These are phyloP conservation scores for Lepidium africanum DNA, from an alignment of 345 rosid genomes.

Conservation along the genomic window DNA sequence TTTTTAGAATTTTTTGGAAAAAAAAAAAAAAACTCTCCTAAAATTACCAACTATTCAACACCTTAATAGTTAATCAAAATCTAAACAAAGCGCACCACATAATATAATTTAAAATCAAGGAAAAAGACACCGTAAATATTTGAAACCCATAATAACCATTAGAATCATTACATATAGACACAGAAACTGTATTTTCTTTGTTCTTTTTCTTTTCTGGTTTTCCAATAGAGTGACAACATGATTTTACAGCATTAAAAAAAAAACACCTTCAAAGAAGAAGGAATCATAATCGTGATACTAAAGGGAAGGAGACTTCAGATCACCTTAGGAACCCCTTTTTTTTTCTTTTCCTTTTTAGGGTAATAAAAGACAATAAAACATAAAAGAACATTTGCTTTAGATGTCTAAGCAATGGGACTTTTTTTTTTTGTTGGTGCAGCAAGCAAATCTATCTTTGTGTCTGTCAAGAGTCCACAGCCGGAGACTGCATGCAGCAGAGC, in stretches of 20 bases:
- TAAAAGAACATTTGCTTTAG: slow-evolving; percentile 30
- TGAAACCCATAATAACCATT: neutral
- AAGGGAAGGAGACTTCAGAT: slow-evolving; percentile 28
- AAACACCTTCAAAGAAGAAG: slow-evolving; percentile 35
- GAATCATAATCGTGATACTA: slow-evolving; percentile 34
- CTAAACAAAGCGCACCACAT: no score
- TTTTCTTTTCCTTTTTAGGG: neutral
- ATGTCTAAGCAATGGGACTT: slow-evolving; percentile 29
- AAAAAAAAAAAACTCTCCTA: no score
- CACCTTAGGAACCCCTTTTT: slow-evolving; percentile 31
- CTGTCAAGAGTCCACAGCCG: slow-evolving; percentile 60
- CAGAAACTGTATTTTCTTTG: slow-evolving; percentile 10
- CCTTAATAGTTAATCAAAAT: no score
- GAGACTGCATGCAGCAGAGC: slow-evolving; percentile 81
- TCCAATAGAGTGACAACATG: slow-evolving; percentile 31
- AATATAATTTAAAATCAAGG: no score
- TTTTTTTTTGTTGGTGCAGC: neutral
- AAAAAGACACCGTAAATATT: no score
- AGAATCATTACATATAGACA: slow-evolving; percentile 25
- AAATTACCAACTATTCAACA: no score
- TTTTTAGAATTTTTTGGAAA: no score
- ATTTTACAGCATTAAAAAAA: slow-evolving; percentile 41
- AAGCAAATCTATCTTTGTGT: slow-evolving; percentile 12
- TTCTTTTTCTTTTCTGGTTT: slow-evolving; percentile 25
- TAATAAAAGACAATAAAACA: slow-evolving; percentile 31